Evolutionary conservation across 306 rosid species (phyloP).

Genomic region (Cucurbita ficifolia): DNA sequence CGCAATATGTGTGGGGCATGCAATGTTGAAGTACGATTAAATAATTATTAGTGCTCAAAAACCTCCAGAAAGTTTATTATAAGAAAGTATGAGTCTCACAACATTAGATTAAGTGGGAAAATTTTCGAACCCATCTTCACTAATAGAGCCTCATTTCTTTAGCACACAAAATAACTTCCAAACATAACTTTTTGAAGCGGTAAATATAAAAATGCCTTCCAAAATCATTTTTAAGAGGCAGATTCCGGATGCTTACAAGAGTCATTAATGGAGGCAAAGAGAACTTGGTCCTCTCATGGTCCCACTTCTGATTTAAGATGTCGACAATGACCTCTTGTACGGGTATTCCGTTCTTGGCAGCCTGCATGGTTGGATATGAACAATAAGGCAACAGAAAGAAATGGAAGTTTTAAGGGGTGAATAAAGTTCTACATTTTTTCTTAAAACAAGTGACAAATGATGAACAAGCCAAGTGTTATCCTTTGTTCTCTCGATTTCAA

Average conservation of each 20-base stretch:
- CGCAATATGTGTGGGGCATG: background rate
- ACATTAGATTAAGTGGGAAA: background rate
- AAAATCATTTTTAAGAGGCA: background rate
- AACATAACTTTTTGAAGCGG: background rate
- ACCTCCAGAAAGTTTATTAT: background rate
- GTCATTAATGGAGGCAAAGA: constrained; percentile 93
- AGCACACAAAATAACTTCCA: background rate
- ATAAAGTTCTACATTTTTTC: too few species aligned
- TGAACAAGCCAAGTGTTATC: too few species aligned
- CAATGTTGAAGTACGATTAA: background rate
- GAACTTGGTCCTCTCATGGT: constrained; percentile 70
- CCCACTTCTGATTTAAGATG: constrained; percentile 72
- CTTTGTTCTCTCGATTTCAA: too few species aligned
- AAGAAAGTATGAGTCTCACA: background rate
- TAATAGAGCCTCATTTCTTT: background rate
- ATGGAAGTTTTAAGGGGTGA: background rate
- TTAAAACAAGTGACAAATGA: too few species aligned
- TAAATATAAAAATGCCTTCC: background rate
- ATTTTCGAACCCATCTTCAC: background rate
- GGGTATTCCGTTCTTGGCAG: constrained; percentile 29
- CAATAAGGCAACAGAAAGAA: constrained; percentile 6
- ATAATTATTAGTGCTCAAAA: background rate
- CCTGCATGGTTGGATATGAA: constrained; percentile 24
- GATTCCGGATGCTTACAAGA: constrained; percentile 49
- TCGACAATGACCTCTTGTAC: constrained; percentile 42